A percentile compares a stretch with the other conserved stretches of the same genome.
Evolutionary conservation across 495 filamentous ascomycete genomes (phyloP).

Genomic region (Delitschia confertaspora): DNA sequence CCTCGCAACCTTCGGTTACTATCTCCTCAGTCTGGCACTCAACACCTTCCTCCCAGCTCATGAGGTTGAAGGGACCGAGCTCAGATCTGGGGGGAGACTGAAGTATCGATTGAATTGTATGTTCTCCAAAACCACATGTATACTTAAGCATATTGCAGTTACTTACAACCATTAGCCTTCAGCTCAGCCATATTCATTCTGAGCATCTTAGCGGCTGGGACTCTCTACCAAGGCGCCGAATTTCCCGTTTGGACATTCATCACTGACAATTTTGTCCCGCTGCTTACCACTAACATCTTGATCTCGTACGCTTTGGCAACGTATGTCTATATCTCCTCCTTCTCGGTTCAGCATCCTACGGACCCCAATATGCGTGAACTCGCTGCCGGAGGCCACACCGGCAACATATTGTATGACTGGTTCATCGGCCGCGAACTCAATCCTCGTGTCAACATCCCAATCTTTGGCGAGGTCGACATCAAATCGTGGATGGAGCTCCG

Average conservation of each 20-base stretch:
- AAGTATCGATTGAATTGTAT: conserved; percentile 88
- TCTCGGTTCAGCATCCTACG: conserved; percentile 59
- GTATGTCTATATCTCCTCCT: conserved; percentile 73
- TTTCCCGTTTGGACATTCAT: conserved; percentile 90
- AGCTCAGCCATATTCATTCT: conserved; percentile 62
- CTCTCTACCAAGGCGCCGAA: conserved; percentile 63
- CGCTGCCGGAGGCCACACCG: conserved; percentile 70
- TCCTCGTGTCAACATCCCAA: conserved; percentile 69
- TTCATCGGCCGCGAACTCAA: conserved; percentile 97
- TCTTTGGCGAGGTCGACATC: conserved; percentile 79
- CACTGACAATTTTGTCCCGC: conserved; percentile 77
- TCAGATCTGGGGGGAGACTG: conserved; percentile 62
- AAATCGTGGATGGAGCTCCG: conserved; percentile 86
- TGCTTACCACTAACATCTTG: conserved; percentile 74
- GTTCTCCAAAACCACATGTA: too few relatives aligned
- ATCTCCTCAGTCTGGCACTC: conserved; percentile 63
- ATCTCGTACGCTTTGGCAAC: conserved; percentile 59
- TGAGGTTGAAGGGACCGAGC: conserved; percentile 57
- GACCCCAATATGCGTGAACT: conserved; percentile 63
- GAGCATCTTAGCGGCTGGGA: conserved; percentile 58
- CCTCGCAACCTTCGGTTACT: conserved; percentile 63
- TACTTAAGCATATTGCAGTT: too few relatives aligned
- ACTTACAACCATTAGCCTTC: conserved; percentile 52
- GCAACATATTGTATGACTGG: conserved; percentile 89
- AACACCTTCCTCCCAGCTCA: conserved; percentile 71